phyloP scores from a whole-genome alignment of 192 early-diverging fungal species.

The Chytriomyces sp. region DNA sequence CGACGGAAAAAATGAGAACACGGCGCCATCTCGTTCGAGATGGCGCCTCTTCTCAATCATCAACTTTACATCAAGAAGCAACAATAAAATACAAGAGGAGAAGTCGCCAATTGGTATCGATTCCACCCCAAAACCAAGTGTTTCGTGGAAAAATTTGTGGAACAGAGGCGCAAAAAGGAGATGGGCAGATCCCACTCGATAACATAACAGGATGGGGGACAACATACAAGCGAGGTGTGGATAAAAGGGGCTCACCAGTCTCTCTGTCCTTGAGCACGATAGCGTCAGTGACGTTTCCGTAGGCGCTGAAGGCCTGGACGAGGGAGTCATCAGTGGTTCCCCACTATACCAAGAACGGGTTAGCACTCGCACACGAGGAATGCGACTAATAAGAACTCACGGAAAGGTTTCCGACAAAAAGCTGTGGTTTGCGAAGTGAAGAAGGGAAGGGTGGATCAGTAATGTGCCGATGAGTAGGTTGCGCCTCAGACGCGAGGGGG shows the following conservation, averaged over 20 bases:
- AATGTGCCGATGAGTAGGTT: not conserved
- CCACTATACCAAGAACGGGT: constrained; percentile 58
- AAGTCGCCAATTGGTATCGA: not conserved
- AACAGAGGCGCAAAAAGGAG: not conserved
- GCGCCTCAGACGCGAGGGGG: not conserved
- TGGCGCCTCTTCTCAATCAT: not conserved
- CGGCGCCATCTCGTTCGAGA: not conserved
- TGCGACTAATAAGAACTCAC: constrained; percentile 2
- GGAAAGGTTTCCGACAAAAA: constrained; percentile 38
- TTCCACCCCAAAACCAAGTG: not conserved
- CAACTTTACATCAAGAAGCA: not conserved
- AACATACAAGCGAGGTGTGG: not conserved
- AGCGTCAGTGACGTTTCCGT: constrained; percentile 68
- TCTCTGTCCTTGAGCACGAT: constrained; percentile 75
- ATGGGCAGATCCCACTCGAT: not conserved
- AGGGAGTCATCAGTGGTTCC: constrained; percentile 67
- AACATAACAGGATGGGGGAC: not conserved
- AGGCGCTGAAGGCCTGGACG: constrained; percentile 60
- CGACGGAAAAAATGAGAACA: not conserved
- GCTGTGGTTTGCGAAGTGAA: not conserved
- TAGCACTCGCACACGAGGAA: not conserved
- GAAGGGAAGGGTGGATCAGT: not conserved
- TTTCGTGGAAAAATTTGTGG: not conserved
- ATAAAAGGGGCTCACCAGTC: constrained; percentile 61
- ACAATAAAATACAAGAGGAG: not conserved